Base-by-base conservation (phyloP, 306 rosid species). In the Cucurbita pepo region DNA sequence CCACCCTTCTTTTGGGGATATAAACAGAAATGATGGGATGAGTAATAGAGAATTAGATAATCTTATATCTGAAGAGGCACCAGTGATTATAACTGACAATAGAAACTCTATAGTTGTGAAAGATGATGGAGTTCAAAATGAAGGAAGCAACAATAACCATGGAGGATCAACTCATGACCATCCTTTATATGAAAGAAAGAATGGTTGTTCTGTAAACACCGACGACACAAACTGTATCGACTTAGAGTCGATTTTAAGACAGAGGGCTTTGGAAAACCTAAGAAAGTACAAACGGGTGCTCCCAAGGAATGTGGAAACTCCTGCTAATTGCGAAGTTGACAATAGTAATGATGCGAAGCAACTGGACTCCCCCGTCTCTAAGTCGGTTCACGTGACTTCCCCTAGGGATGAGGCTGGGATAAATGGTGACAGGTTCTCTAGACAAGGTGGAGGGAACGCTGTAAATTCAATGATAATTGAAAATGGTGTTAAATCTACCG, bases 181-280 rank as follows among this genome's bases (percentile, higher is more conserved):
- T 78, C 38, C 74, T 47, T 63, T 53, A 34, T 80, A 71, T 77
- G 81, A 77, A 62, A 83, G 74, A 84, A 77, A 73, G 38, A 67
- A 22, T 45, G 80, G 79, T 38, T 71, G 63, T 57, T 76, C 80
- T 77, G 84, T 74, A 37, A 80, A 47, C 38, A 15, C 4, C 71
- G 79, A 77, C 74, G 74, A 80, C 82, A 57, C 57, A 60, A 71
- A 78, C 64, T 76, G 76, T 52, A 79, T 80, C n/a, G 87, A 89
- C 72, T 75, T 90, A 80, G 99, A 94, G 83, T 80, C 79, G 62
- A 76, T 86, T 84, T 85, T 94, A 82, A 87, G 97, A 67, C 85
- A 81, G 65, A 86, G 63, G 83, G 99, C 97, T 51, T 77, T 94
- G 79, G 96, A 94, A 81, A 94, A 94, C 82, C 72, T 94, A 22